Base-by-base conservation (phyloP, 768 basidiomycete species). In the Daedalea quercina region DNA sequence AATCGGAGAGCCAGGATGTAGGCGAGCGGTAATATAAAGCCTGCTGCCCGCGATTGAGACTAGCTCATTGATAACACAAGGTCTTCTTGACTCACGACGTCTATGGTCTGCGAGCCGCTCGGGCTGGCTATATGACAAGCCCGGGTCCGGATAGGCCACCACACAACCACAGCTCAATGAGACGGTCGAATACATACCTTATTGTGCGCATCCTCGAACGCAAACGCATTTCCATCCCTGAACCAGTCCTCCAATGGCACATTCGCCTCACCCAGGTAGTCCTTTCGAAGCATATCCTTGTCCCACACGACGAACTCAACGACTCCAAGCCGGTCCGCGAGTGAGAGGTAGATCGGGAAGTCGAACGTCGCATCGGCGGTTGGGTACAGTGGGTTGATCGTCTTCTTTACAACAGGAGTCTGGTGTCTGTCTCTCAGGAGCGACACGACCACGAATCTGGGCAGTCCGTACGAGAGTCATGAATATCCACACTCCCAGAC, bases 221-320 rank as follows among this genome's bases (percentile, higher is more conserved):
- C 77, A 54, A 75, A 78, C 0, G 72, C 69, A 17, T 68, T 67
- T 23, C 66, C 70, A 52, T 63, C 73, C 37, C 56, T 73, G 61
- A 94, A 96, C 91, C 92, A 95, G 31, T 89, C 82, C 19, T 84
- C 84, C n/a, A 95, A 65, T 0, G 82, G 79, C 7, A 97, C 58
- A 0, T 85, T 79, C 3, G 81, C 78, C 68, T 99, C 95, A 15
- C 96, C 96, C 15, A 99, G 76, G 66, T 96, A 99, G 43, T 97
- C 95, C 71, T 94, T 96, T 62, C 76, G 80, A 52, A 93, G 66
- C 58, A 90, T 73, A 68, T 97, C 94, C 72, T 87, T 93, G 69
- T 94, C 94, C 94, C 95, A 99, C 0, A 94, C 76, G 12, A 96
- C 84, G 31, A 92, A 73, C 68, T 97, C 94, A 41, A 97, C 60